Percentiles rank a stretch among this genome's conserved stretches.
phyloP scores from a whole-genome alignment of 345 rosid species.

The Citrus medica region DNA sequence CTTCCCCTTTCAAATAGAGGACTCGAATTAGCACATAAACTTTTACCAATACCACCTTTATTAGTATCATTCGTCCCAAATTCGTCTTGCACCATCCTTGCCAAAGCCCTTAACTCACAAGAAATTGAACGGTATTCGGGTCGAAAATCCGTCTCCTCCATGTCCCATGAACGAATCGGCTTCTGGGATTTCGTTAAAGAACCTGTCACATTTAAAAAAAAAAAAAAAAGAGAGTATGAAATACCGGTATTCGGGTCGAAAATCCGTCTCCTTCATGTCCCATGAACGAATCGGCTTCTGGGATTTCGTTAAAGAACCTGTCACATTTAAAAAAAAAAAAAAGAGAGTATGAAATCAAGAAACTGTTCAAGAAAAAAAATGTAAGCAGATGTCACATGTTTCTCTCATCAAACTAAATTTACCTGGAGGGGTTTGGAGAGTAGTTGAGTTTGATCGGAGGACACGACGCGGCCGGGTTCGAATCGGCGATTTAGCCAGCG shows the following conservation, averaged over 20 bases:
- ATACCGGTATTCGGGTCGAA: slow-evolving; percentile 51
- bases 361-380: background rate
- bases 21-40: slow-evolving; percentile 23
- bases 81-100: slow-evolving; percentile 47
- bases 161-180: slow-evolving; percentile 26
- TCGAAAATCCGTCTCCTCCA: slow-evolving; percentile 40
- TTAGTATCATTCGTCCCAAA: slow-evolving; percentile 26
- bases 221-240: background rate
- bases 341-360: background rate
- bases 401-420: background rate
- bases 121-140: slow-evolving; percentile 62
- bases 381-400: background rate
- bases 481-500: slow-evolving; percentile 71
- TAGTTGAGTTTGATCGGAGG: slow-evolving; percentile 35
- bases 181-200: slow-evolving; percentile 53
- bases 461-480: slow-evolving; percentile 57
- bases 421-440: slow-evolving; percentile 73
- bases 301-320: slow-evolving; percentile 59
- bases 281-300: slow-evolving; percentile 37
- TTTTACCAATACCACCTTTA: background rate
- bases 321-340: background rate
- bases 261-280: slow-evolving; percentile 34
- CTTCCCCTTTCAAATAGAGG: slow-evolving; percentile 77
- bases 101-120: slow-evolving; percentile 57
- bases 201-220: slow-evolving; percentile 28